Base-by-base conservation (phyloP, 1,139 yeast species). In the Diutina mesorugosa region DNA sequence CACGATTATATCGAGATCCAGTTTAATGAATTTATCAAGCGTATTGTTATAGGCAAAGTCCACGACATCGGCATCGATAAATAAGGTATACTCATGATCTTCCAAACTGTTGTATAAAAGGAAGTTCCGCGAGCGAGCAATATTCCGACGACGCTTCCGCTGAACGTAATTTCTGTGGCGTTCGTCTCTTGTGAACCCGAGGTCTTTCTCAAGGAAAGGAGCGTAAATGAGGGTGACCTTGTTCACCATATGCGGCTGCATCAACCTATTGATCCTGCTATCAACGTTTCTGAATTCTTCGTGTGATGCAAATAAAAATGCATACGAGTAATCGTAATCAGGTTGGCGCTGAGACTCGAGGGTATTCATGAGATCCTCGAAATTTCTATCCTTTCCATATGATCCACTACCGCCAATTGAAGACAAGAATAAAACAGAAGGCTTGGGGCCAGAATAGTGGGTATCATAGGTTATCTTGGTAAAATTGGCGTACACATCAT, bases 21-120 rank as follows among this genome's bases (percentile, higher is more conserved):
- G 66, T 1, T 63, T 61, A 18, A 77, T 64, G 57, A 78, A 74
- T 3, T 62, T 60, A 14, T 59, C 47, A 7, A 77, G 56, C 65
- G 76, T 64, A 12, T 67, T 63, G 6, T 63, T 57, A 29, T 67
- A 59, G 10, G 71, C 66, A 28, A 77, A 58, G 45, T 64, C 61
- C 35, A 67, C 61, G 50, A 78, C 68, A 59, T 79, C 83, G 8
- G 78, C 66, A 62, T 79, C 83, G 28, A 79, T 58, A 58, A 74
- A 78, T 12, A 79, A 58, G 0, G 79, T 68, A 59, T 71, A 73
- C 30, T 59, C 56, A 41, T 60, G 68, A 63, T 55, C 53, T 16
- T 50, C 53, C 28, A 50, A 16, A 6, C 41, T n/a, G 28, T 50
- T 50, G 21, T n/a, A 50, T 6, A 50, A 9, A 1, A 50, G 18